Evolutionary conservation across 306 rosid species (phyloP), one percentile per base, ranked within the genome.

Genomic region (Lathyrus tuberosus): DNA sequence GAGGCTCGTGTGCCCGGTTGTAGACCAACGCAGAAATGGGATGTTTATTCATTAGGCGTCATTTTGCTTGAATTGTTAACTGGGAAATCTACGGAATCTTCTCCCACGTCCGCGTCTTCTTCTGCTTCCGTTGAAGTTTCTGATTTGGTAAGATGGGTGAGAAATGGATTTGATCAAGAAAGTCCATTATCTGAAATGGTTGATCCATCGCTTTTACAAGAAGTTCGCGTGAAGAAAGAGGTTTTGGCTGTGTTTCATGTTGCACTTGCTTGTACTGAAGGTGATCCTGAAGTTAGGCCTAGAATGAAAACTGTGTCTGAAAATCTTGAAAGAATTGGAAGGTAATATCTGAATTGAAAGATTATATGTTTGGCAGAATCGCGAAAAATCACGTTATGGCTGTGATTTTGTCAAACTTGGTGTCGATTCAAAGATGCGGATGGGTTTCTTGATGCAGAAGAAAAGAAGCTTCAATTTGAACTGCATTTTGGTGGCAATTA

Each of bases 181-280:
- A 87, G 83, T 54, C 96, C 99, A 0, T 79, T 95, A 11, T 91
- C 99, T 37, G 96, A 91, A 24, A 86, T 95, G 92, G 97, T 95
- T 3, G 99, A 95, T 63, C 95, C 95, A 0, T 60, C 85, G 1
- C 68, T 95, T 68, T 85, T 95, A 0, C 96, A 91, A 67, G 99
- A 95, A 79, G 97, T 87, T 16, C 95, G 87, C 8, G 97, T 84
- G 54, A 95, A 91, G 80, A 91, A 95, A 72, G 99, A 91, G 56
- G 99, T 95, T 7, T 68, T 95, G 3, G 95, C 99, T 24, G 91
- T 81, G 37, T 95, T 95, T 83, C 99, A 89, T 68, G 87, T 91
- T 2, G 97, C 99, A 1, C 82, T 95, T 31, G 74, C 93, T 16
- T 95, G 99, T 80, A 91, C 97, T 4, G 99, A 95, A 62, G 84